These are phyloP conservation scores for Cryphonectria japonica DNA, from an alignment of 2,329 filamentous ascomycete genomes.

Conservation along the genomic window DNA sequence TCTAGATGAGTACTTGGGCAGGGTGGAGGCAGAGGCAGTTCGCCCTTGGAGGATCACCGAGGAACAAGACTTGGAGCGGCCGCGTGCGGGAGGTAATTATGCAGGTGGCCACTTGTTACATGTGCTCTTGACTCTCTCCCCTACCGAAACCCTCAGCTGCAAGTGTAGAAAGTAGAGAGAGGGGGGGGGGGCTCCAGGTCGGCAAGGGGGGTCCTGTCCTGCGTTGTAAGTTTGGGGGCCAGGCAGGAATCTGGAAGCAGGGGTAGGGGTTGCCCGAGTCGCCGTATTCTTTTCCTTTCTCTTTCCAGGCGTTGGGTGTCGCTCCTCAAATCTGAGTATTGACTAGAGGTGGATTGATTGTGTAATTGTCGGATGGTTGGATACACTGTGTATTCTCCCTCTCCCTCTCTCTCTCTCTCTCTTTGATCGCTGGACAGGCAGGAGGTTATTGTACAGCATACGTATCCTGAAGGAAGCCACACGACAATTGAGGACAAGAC, in stretches of 20 bases:
- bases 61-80: constrained; percentile 2
- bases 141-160: not conserved
- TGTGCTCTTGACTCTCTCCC: not conserved
- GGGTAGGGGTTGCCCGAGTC: not conserved
- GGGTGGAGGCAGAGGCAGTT: not conserved
- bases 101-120: constrained; percentile 6
- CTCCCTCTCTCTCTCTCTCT: no score
- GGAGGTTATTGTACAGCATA: not conserved
- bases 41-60: not conserved
- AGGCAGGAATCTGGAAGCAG: not conserved
- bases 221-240: constrained; percentile 4
- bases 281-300: not conserved
- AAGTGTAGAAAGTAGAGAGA: not conserved
- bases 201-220: not conserved
- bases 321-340: not conserved
- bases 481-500: not conserved
- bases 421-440: not conserved
- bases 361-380: not conserved
- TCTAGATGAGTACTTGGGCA: not conserved
- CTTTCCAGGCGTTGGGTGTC: not conserved
- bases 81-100: not conserved
- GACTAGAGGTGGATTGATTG: not conserved
- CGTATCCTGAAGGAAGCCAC: not conserved
- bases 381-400: not conserved
- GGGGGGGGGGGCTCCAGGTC: not conserved